Percentiles rank a stretch among this genome's conserved stretches.
These are phyloP conservation scores for Citrullus amarus DNA, from an alignment of 306 rosid genomes.

Conservation along the genomic window DNA sequence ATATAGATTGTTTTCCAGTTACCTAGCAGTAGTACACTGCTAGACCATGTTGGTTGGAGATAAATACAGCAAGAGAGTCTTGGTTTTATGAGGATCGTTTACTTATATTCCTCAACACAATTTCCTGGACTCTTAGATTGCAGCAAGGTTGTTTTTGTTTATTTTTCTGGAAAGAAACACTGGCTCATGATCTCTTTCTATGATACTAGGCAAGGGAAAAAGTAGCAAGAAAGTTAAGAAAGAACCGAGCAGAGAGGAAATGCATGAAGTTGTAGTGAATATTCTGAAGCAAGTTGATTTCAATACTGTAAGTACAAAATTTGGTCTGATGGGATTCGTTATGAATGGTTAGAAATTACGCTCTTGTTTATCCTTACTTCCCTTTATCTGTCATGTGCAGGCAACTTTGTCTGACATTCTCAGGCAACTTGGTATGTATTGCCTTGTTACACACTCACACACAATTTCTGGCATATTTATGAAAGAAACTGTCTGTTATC, in stretches of 20 bases:
- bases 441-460: background rate
- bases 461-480: background rate
- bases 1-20: background rate
- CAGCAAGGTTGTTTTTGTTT: background rate
- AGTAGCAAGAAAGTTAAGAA: constrained; percentile 66
- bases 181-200: background rate
- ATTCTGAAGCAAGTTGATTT: constrained; percentile 92
- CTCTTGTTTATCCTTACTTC: constrained; percentile 1
- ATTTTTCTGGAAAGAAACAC: background rate
- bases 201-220: constrained; percentile 49
- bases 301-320: constrained; percentile 56
- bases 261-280: constrained; percentile 80
- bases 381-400: constrained; percentile 32
- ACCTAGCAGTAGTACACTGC: background rate
- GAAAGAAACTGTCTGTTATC: background rate
- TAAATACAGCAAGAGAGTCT: background rate
- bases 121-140: background rate
- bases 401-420: constrained; percentile 95
- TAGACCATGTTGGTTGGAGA: background rate
- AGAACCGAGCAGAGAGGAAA: constrained; percentile 66
- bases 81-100: background rate
- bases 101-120: background rate
- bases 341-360: background rate
- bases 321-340: background rate
- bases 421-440: constrained; percentile 75